Base-by-base conservation (phyloP, 148 eudicot species). In the Mesembryanthemum crystallinum region DNA sequence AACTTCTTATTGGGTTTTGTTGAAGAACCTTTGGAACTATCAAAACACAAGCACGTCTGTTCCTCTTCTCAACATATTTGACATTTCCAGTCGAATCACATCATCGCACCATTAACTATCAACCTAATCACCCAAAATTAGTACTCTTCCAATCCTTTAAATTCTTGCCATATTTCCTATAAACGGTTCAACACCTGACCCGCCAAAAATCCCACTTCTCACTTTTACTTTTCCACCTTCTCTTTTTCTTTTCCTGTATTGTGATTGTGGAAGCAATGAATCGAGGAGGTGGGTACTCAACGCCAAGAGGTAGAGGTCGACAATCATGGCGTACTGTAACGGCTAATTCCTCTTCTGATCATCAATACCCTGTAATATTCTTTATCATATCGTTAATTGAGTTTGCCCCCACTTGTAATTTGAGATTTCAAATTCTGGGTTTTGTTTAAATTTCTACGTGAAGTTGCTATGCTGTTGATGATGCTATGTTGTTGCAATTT, bases 261-360 rank as follows among this genome's bases (percentile, higher is more conserved):
- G 39, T 35, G 5, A 0, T 27, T 11, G 45, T 35, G 14, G 25
- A n/a, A 70, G 12, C 78, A 30, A 80, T 80, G 83, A 71, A 72
- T 47, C 65, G 73, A 17, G 71, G 83, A 7, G 29, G 72, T 9
- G 64, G 62, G 0, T 33, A 28, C 4, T 32, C 52, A 35, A 24
- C 51, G 17, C 13, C 60, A 35, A 72, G 76, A 66, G 76, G 54
- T 8, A 72, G 72, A 58, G 59, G 66, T 2, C 61, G 20, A n/a
- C 32, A 32, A 13, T 18, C 52, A 80, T 80, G 83, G 83, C 83
- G 39, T 28, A 29, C 57, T 20, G 58, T 64, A n/a, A 10, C 73
- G 17, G 1, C 32, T 63, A 43, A 42, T 65, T 65, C 79, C 11
- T 58, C 76, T 39, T 58, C 79, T 63, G 12, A 21, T 70, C 21